Evolutionary conservation across 495 filamentous ascomycete species (phyloP), one percentile per base, ranked within the genome.

Genomic region (Aspergillus affinis): DNA sequence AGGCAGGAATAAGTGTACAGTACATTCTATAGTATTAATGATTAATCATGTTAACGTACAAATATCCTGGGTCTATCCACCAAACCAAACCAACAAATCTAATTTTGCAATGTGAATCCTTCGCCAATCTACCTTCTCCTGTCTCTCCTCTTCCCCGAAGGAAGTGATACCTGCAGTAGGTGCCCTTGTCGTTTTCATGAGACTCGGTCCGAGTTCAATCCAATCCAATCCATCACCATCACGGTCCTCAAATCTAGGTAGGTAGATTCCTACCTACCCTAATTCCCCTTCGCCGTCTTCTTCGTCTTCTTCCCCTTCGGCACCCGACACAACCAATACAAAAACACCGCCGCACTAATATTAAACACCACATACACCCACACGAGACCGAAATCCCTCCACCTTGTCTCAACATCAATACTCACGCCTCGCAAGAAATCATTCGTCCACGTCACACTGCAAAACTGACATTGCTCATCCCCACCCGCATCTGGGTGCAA

Each of bases 251-350:
- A n/a, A n/a, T n/a, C n/a, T n/a, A n/a, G n/a, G n/a, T n/a, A n/a
- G 8, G 29, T 8, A 4, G 8, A 30, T 36, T 12, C 32, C 6
- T 8, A 8, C 23, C 23, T 26, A 26, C 23, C 21, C 50, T 52
- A 27, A 21, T 52, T 52, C 19, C 7, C 47, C 47, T 49, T 49
- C 18, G 0, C 15, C 23, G 46, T 54, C 58, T 54, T 58, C 6
- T 48, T 48, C n/a, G 18, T 23, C 23, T 54, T 54, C 58, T 54
- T 60, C 6, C 55, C 57, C 81, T 89, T 90, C 8, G 87, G 86
- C 54, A 92, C 86, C 15, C 89, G 69, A n/a, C 79, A 80, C 56
- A 88, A 70, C 84, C 85, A 92, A 75, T 91, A 92, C 27, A 92
- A 66, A 44, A 73, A 71, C 20, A 90, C 69, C 0, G 88, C 89